phyloP scores from a whole-genome alignment of 1,139 yeast species.

The Yamadazyma oceani region DNA sequence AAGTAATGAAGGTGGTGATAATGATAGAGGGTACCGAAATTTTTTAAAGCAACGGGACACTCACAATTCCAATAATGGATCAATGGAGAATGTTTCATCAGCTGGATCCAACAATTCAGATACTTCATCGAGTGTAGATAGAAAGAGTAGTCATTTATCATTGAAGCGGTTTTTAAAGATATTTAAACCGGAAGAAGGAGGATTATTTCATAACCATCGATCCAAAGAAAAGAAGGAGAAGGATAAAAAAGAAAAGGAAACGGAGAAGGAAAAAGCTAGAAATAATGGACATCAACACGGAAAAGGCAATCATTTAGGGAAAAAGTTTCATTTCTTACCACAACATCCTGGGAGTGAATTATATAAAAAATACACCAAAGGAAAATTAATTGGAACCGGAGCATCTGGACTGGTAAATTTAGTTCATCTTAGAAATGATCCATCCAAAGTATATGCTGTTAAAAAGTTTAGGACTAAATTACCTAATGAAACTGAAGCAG shows the following conservation, averaged over 20 bases:
- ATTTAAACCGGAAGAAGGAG: slow-evolving; percentile 25
- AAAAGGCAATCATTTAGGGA: background rate
- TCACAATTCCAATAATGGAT: slow-evolving; percentile 10
- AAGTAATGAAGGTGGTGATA: slow-evolving; percentile 46
- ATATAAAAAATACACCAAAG: slow-evolving; percentile 56
- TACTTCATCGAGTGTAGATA: slow-evolving; percentile 4
- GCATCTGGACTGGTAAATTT: slow-evolving; percentile 76
- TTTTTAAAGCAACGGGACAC: slow-evolving; percentile 17
- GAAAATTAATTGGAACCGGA: slow-evolving; percentile 66
- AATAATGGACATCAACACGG: background rate
- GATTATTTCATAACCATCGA: slow-evolving; percentile 2
- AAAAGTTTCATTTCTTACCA: slow-evolving; percentile 15
- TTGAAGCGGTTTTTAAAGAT: slow-evolving; percentile 41
- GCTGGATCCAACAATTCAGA: slow-evolving; percentile 7
- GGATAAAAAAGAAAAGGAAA: slow-evolving; percentile 2
- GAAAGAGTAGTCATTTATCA: slow-evolving; percentile 27
- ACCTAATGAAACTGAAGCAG: slow-evolving; percentile 51
- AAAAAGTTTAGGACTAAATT: slow-evolving; percentile 63
- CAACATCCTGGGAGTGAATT: slow-evolving; percentile 22
- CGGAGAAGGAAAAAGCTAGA: background rate
- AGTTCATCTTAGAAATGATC: slow-evolving; percentile 48
- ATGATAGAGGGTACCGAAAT: slow-evolving; percentile 25
- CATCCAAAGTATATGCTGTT: slow-evolving; percentile 57
- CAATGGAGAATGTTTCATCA: slow-evolving; percentile 13
- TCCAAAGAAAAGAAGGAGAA: slow-evolving; percentile 11